Conservation (phyloP, 768 basidiomycete species). For the Lanmaoa pseudosensibilis region DNA sequence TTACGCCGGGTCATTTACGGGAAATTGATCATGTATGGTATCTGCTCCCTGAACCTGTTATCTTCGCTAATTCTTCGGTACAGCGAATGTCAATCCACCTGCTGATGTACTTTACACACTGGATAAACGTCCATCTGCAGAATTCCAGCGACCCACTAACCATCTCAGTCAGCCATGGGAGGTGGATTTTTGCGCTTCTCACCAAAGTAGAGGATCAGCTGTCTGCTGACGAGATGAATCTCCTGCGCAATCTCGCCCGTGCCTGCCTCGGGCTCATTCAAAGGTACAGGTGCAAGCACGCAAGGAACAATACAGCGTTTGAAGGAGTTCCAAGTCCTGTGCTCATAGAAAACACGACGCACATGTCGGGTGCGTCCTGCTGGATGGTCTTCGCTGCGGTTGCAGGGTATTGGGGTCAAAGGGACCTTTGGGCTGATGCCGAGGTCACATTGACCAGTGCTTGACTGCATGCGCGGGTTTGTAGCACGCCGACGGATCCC, state of each 20-base stretch:
- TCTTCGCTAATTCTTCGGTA: slow-evolving; percentile 10
- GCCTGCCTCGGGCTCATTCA: slow-evolving; percentile 60
- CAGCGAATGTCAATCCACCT: slow-evolving; percentile 73
- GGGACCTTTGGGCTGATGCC: slow-evolving; percentile 79
- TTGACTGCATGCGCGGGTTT: slow-evolving; percentile 7
- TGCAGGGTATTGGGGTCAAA: slow-evolving; percentile 72
- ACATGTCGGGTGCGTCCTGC: slow-evolving; percentile 50
- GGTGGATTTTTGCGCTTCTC: slow-evolving; percentile 79
- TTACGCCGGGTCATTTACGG: slow-evolving; percentile 55
- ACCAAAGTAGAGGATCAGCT: slow-evolving; percentile 66
- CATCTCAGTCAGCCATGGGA: slow-evolving; percentile 58
- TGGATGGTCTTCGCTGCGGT: slow-evolving; percentile 75
- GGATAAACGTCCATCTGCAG: slow-evolving; percentile 67
- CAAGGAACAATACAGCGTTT: slow-evolving; percentile 11
- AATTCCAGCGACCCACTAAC: slow-evolving; percentile 37
- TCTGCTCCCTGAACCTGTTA: neutral
- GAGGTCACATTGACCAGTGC: slow-evolving; percentile 44
- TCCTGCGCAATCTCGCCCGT: slow-evolving; percentile 73
- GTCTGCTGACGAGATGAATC: slow-evolving; percentile 73
- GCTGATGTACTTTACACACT: slow-evolving; percentile 81
- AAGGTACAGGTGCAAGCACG: slow-evolving; percentile 20
- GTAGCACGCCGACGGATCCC: neutral
- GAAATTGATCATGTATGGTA: slow-evolving; percentile 66
- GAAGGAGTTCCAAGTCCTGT: slow-evolving; percentile 1
- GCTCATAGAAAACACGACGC: slow-evolving; percentile 21